phyloP scores from a whole-genome alignment of 2,329 filamentous ascomycete genomes.

The Lecanicillium sp. region DNA sequence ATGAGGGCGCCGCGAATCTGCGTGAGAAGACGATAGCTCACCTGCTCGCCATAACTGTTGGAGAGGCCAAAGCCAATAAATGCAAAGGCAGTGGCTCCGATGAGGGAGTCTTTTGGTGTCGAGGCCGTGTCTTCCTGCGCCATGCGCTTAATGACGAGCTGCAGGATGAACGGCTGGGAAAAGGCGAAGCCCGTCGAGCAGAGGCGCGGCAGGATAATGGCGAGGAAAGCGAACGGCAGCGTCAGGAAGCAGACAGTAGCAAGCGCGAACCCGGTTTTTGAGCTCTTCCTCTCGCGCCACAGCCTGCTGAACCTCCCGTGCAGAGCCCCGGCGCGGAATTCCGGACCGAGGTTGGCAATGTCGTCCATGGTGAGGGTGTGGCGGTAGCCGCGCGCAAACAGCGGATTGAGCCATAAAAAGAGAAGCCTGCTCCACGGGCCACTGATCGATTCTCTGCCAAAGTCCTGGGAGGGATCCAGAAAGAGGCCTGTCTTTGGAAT shows the following conservation, averaged over 20 bases:
- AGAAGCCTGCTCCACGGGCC: background rate
- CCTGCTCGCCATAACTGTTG: background rate
- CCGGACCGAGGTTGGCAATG: background rate
- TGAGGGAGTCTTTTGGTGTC: too few species aligned
- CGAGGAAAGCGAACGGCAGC: background rate
- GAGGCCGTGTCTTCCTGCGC: background rate
- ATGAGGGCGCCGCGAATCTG: conserved; percentile 1
- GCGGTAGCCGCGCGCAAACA: background rate
- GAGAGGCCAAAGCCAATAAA: background rate
- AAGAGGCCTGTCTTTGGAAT: background rate
- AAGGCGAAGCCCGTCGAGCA: background rate
- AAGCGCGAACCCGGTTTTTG: background rate
- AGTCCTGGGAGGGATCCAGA: background rate
- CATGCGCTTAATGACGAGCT: background rate
- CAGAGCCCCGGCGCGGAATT: background rate
- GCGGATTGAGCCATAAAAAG: background rate
- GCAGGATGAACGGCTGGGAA: background rate
- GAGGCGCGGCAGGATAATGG: background rate
- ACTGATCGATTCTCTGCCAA: background rate
- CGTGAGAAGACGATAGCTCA: background rate
- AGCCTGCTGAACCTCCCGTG: background rate
- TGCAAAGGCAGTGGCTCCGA: background rate
- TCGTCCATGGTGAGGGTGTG: background rate
- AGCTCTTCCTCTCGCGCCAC: background rate
- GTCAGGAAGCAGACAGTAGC: background rate